Conservation (phyloP, 345 rosid genomes). For the Aegle marmelos region DNA sequence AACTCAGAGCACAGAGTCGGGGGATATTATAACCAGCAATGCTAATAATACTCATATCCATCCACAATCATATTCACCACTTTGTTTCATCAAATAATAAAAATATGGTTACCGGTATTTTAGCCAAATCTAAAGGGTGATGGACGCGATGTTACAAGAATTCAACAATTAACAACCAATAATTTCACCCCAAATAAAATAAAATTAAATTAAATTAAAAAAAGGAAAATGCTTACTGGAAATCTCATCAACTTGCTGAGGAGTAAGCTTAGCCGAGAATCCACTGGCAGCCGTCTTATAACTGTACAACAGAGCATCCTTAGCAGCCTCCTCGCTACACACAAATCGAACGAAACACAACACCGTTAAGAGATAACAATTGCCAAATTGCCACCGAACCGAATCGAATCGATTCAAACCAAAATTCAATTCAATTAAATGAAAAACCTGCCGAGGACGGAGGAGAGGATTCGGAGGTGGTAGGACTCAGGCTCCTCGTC, state of each 20-base stretch:
- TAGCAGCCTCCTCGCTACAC: slow-evolving; percentile 76
- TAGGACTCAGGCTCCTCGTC: slow-evolving; percentile 59
- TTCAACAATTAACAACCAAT: too few relatives aligned
- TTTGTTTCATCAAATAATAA: too few relatives aligned
- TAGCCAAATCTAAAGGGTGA: too few relatives aligned
- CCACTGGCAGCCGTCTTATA: slow-evolving; percentile 87
- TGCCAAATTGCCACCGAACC: neutral
- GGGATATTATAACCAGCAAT: too few relatives aligned
- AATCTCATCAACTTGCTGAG: slow-evolving; percentile 66
- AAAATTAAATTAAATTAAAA: too few relatives aligned
- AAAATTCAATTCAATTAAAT: neutral
- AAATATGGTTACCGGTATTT: too few relatives aligned
- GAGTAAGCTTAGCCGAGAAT: slow-evolving; percentile 88
- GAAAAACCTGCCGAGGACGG: slow-evolving; percentile 72
- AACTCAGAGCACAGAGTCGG: too few relatives aligned
- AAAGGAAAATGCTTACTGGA: slow-evolving; percentile 17
- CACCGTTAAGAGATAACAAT: neutral
- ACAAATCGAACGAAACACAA: neutral
- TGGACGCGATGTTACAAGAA: too few relatives aligned
- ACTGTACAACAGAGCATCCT: slow-evolving; percentile 69
- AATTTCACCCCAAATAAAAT: too few relatives aligned
- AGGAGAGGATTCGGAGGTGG: slow-evolving; percentile 73
- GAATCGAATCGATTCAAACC: neutral
- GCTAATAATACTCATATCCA: too few relatives aligned
- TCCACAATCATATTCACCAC: too few relatives aligned